Conservation (phyloP, 805 yeast genomes). For the Lipomyces spencermartinsiae region DNA sequence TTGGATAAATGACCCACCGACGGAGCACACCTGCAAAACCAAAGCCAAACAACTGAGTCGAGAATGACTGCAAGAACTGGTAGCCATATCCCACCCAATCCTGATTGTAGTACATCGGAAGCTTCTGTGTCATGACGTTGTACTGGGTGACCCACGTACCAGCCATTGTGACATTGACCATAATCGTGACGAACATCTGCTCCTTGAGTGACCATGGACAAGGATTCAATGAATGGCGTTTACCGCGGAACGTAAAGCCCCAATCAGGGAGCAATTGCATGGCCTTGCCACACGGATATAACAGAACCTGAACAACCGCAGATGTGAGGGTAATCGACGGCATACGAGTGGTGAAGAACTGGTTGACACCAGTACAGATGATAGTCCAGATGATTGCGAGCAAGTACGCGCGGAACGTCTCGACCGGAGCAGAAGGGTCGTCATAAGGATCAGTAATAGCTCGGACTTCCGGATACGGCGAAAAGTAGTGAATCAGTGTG, state of each 20-base stretch:
- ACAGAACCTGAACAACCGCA: constrained; percentile 66
- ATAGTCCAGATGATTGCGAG: constrained; percentile 60
- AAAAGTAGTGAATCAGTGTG: constrained; percentile 49
- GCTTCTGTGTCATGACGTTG: constrained; percentile 46
- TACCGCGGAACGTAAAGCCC: constrained; percentile 51
- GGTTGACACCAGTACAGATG: constrained; percentile 63
- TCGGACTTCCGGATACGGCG: constrained; percentile 70
- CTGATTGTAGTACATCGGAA: constrained; percentile 26
- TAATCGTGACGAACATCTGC: constrained; percentile 63
- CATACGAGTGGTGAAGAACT: constrained; percentile 62
- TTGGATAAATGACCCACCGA: constrained; percentile 64
- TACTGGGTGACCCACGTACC: constrained; percentile 25
- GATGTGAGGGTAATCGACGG: constrained; percentile 64
- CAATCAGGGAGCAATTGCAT: constrained; percentile 55
- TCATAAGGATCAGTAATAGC: constrained; percentile 65
- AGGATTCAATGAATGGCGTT: constrained; percentile 54
- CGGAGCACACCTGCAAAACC: constrained; percentile 69
- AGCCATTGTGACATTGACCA: constrained; percentile 30
- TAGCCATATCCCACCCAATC: constrained; percentile 52
- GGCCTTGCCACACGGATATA: constrained; percentile 62
- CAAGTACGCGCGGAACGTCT: constrained; percentile 62
- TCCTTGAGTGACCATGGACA: constrained; percentile 68
- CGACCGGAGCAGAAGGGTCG: constrained; percentile 56
- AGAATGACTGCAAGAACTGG: constrained; percentile 56
- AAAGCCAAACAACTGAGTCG: constrained; percentile 69